Evolutionary conservation across 2,329 filamentous ascomycete species (phyloP).

Genomic region (Parastagonospora nodorum): DNA sequence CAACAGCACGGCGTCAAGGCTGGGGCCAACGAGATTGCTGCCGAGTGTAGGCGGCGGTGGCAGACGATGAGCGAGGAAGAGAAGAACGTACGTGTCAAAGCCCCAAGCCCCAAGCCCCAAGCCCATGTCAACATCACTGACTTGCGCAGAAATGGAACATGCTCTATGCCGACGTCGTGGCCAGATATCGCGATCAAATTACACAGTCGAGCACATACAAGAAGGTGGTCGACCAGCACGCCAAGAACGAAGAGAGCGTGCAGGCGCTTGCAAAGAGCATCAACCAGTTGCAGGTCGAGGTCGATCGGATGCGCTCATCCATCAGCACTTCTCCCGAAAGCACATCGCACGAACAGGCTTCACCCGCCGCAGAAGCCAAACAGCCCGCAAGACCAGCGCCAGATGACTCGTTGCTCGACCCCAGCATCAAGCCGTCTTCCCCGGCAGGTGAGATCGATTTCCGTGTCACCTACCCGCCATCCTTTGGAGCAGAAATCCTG

Average conservation of each 20-base stretch:
- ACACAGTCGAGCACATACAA: conserved; percentile 43
- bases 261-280: conserved; percentile 48
- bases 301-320: conserved; percentile 44
- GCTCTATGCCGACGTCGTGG: conserved; percentile 48
- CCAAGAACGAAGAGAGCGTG: conserved; percentile 46
- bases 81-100: conserved; percentile 35
- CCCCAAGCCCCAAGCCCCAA: not conserved
- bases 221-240: conserved; percentile 44
- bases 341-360: conserved; percentile 13
- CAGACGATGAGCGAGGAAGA: conserved; percentile 46
- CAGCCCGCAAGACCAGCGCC: conserved; percentile 22
- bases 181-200: conserved; percentile 46
- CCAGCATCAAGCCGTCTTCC: conserved; percentile 43
- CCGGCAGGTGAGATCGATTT: conserved; percentile 53
- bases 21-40: conserved; percentile 48
- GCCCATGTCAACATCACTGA: conserved; percentile 13
- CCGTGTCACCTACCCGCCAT: conserved; percentile 56
- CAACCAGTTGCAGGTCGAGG: conserved; percentile 47
- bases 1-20: conserved; percentile 43
- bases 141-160: conserved; percentile 47
- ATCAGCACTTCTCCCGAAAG: conserved; percentile 34
- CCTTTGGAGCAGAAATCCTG: conserved; percentile 55
- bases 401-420: conserved; percentile 40
- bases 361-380: conserved; percentile 23
- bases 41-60: conserved; percentile 48